A percentile compares a stretch with the other conserved stretches of the same genome.
phyloP scores from a whole-genome alignment of 2,329 filamentous ascomycete species.

The Penicillium polonicum region DNA sequence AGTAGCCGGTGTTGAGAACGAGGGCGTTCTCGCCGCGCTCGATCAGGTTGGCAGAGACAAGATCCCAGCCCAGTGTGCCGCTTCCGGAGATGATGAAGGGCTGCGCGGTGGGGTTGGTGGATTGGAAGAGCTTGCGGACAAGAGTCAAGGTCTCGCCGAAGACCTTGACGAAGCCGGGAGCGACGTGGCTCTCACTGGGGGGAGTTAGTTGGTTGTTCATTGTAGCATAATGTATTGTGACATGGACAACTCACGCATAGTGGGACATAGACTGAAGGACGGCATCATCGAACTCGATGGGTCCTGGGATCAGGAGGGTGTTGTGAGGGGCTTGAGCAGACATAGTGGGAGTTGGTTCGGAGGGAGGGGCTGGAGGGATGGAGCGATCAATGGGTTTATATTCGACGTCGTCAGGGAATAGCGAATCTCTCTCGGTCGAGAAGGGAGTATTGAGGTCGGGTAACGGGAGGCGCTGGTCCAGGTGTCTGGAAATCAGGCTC shows the following conservation, averaged over 20 bases:
- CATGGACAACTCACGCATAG: slow-evolving; percentile 55
- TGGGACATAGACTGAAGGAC: slow-evolving; percentile 94
- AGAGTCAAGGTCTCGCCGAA: slow-evolving; percentile 88
- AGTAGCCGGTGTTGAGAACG: slow-evolving; percentile 95
- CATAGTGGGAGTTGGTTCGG: slow-evolving; percentile 47
- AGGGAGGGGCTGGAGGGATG: slow-evolving; percentile 23
- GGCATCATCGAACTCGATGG: slow-evolving; percentile 97
- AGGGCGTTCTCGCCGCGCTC: slow-evolving; percentile 88
- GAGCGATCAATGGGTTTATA: slow-evolving; percentile 46
- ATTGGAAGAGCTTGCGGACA: slow-evolving; percentile 93
- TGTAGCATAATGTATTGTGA: not conserved
- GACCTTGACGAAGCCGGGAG: slow-evolving; percentile 78
- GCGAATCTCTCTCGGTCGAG: slow-evolving; percentile 57
- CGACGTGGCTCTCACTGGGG: slow-evolving; percentile 86
- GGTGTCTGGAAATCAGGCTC: slow-evolving; percentile 61
- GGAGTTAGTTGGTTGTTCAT: slow-evolving; percentile 2
- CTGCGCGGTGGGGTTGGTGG: slow-evolving; percentile 75
- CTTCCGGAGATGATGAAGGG: slow-evolving; percentile 93
- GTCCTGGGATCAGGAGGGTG: slow-evolving; percentile 90
- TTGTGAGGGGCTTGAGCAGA: slow-evolving; percentile 60
- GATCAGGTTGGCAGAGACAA: slow-evolving; percentile 88
- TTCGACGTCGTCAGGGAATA: slow-evolving; percentile 54
- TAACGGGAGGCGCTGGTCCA: slow-evolving; percentile 54
- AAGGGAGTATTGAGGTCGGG: slow-evolving; percentile 64
- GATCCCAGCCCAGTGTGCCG: slow-evolving; percentile 93